Percentiles rank a stretch among this genome's conserved stretches.
Evolutionary conservation across 176 grass and related monocot species (phyloP).

Genomic region (Typha latifolia): DNA sequence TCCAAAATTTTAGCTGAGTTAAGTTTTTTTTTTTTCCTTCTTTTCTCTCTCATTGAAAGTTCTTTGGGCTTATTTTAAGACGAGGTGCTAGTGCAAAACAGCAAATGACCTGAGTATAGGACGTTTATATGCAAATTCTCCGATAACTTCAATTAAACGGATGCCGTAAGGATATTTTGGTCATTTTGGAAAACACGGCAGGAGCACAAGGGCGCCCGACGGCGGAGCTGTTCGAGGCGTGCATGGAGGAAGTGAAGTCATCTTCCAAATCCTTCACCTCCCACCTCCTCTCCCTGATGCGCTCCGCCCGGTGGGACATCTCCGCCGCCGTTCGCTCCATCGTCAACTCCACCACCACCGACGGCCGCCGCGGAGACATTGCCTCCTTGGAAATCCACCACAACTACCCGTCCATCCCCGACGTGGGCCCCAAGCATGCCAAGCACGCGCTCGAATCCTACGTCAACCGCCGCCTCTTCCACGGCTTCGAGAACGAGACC

Average conservation of each 20-base stretch:
- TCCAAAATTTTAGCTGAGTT: no score
- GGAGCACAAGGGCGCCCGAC: slow-evolving; percentile 25
- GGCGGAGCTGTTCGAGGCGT: slow-evolving; percentile 53
- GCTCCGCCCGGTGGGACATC: slow-evolving; percentile 47
- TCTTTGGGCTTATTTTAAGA: no score
- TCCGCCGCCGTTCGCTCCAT: slow-evolving; percentile 55
- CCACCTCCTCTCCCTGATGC: slow-evolving; percentile 60
- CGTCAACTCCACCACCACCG: slow-evolving; percentile 25
- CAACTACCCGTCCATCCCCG: slow-evolving; percentile 1
- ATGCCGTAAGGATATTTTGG: neutral
- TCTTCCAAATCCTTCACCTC: slow-evolving; percentile 62
- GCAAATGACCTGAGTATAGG: no score
- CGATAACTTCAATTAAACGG: neutral
- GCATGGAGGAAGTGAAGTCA: slow-evolving; percentile 54
- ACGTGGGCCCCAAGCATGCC: slow-evolving; percentile 36
- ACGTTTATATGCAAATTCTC: no score
- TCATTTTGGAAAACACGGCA: neutral
- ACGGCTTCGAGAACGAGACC: slow-evolving; percentile 91
- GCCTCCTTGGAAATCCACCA: neutral
- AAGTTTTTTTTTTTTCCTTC: no score
- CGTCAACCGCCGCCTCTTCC: slow-evolving; percentile 50
- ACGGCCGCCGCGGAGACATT: neutral
- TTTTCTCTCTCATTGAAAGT: no score
- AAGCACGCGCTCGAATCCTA: slow-evolving; percentile 86
- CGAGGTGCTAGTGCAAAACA: no score